Base-by-base conservation (phyloP, 768 basidiomycete species). In the Rhizopogon roseolus region DNA sequence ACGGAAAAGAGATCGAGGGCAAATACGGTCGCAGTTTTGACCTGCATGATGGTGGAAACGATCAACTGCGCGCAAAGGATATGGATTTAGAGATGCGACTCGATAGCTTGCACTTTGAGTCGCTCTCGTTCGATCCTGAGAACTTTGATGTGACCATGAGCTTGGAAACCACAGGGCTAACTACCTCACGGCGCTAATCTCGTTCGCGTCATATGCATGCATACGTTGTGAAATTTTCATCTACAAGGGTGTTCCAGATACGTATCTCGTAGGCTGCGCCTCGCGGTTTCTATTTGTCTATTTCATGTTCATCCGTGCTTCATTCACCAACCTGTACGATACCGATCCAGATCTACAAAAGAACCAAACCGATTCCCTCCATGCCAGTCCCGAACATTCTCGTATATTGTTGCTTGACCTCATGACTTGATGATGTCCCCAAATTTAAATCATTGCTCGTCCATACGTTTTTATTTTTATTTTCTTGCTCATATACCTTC, bases 71-170 rank as follows among this genome's bases (percentile, higher is more conserved):
- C 38, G 62, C 64, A 37, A 67, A 62, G 34, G 78, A 85, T 49
- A 56, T 69, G 34, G 78, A 85, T 49, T 69, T 84, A 48, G 84
- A 89, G 71, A 82, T 86, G 84, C 73, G 70, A 37, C 79, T 89
- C 13, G 84, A 87, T 62, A 87, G 87, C 32, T 71, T 89, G 51
- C 85, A 86, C 63, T 89, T 89, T 63, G 87, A 89, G 58, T 74
- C 79, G 1, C 59, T 89, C 42, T 85, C 83, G 50, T 85, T 89
- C 52, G 84, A 89, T 63, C 75, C 77, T 25, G 80, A 84, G 57
- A 74, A 73, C 39, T 85, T 86, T 64, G 56, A 66, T 50, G 37
- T 69, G 29, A 50, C 58, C 40, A 59, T 57, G 67, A 60, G 66
- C 34, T 22, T 38, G 54, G 54, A 9, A 49, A 50, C 46, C 1